Base-by-base conservation (phyloP, 441 rosid genomes). In the Euphorbia corollata region DNA sequence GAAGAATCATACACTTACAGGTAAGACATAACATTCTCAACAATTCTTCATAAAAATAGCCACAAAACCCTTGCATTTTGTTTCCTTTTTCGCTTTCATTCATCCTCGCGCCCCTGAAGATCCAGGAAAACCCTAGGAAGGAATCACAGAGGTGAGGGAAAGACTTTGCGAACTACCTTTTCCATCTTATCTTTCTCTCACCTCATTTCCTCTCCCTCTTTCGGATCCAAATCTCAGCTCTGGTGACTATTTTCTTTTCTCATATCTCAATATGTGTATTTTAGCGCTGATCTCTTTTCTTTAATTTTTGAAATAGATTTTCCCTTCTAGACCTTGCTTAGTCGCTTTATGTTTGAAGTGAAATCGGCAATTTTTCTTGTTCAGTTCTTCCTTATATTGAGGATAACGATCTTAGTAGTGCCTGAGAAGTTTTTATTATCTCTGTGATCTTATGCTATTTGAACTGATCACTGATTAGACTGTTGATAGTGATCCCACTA, bases 41-140 rank as follows among this genome's bases (percentile, higher is more conserved):
- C 45, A 45, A 12, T 18, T 6, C 41, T 27, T 9, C 11, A 3
- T 53, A 53, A 27, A 72, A 59, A 43, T 27, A 67, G 1, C 65
- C 45, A 64, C 36, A 65, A 63, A 59, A 55, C 54, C 72, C 70
- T 10, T 47, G 61, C 8, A 45, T 2, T 9, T 9, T 0, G 59
- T 32, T 55, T 54, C 2, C 20, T 10, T 5, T 12, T 23, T 19
- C 47, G 20, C 12, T 61, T 41, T 41, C 47, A 10, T 41, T 51
- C 53, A 39, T 61, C 63, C 77, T 72, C 72, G 73, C 81, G 74
- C 71, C 62, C 34, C 71, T 73, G 64, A 64, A 75, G 83, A 75
- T 82, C 87, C 71, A 58, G 41, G 77, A 65, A 79, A 82, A 84
- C 86, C 88, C 89, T 82, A 84, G 76, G 41, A 36, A 84, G 76